Percentiles rank a stretch among this genome's conserved stretches.
Evolutionary conservation across 2,329 filamentous ascomycete genomes (phyloP).

Genomic region (Sporothrix pseudoabietina): DNA sequence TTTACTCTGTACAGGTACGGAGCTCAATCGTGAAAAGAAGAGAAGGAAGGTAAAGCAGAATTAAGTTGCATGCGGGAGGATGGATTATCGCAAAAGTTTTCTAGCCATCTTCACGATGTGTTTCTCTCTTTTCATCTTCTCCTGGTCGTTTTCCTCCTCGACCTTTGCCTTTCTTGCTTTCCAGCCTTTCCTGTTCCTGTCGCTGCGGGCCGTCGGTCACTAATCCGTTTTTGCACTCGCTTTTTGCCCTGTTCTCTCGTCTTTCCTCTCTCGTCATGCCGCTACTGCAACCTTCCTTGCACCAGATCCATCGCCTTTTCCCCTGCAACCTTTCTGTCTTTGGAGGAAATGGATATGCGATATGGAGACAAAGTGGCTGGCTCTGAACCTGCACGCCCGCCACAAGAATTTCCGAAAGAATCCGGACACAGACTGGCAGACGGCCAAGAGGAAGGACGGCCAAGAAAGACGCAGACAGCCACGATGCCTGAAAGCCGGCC

Average conservation of each 20-base stretch:
- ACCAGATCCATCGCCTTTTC: constrained; percentile 22
- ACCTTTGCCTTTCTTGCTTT: not conserved
- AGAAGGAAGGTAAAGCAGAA: not conserved
- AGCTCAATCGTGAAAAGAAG: not conserved
- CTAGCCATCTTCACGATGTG: not conserved
- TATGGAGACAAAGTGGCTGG: not conserved
- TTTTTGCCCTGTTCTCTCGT: not conserved
- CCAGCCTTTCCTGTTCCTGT: constrained; percentile 20
- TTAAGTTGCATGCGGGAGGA: not conserved
- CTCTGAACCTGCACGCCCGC: not conserved
- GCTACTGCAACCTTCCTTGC: constrained; percentile 20
- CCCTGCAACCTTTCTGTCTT: constrained; percentile 16
- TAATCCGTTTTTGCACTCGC: not conserved
- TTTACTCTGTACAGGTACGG: not conserved
- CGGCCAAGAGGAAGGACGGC: not conserved
- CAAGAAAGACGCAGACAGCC: not conserved
- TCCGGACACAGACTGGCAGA: not conserved
- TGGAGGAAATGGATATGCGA: not conserved
- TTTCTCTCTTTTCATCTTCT: not conserved
- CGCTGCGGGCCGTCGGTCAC: constrained; percentile 17
- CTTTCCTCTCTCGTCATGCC: constrained; percentile 18
- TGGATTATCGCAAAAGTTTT: not conserved
- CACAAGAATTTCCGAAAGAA: not conserved
- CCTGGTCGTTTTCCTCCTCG: not conserved
- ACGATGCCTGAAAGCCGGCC: not conserved